These are phyloP conservation scores for Cinchona pubescens DNA, from an alignment of 257 asterid species.

Conservation along the genomic window DNA sequence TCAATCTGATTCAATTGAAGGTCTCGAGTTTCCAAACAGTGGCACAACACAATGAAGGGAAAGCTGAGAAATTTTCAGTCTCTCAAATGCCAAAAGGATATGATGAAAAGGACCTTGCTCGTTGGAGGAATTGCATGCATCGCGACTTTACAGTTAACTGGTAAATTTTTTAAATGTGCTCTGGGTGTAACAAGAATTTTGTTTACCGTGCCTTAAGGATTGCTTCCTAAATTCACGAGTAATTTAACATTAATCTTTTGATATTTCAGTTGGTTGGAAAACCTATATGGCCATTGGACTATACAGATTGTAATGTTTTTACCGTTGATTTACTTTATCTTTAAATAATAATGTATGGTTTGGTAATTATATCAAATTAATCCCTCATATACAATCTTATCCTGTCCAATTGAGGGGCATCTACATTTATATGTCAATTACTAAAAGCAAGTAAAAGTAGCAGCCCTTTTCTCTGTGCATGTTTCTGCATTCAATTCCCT, in stretches of 20 bases:
- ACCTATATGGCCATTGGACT: not conserved
- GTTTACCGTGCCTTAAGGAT: not conserved
- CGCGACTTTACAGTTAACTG: constrained; percentile 95
- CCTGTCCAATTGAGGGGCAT: not conserved
- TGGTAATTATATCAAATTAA: not conserved
- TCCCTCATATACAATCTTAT: no score
- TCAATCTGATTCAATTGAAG: constrained; percentile 29
- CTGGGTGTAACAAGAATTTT: not conserved
- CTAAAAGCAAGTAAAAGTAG: not conserved
- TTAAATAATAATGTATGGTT: not conserved
- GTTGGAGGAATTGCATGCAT: constrained; percentile 67
- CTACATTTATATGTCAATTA: not conserved
- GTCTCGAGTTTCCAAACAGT: constrained; percentile 84
- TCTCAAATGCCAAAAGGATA: constrained; percentile 46
- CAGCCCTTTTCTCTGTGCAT: not conserved
- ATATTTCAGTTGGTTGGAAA: not conserved
- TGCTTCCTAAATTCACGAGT: not conserved
- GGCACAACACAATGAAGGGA: constrained; percentile 30
- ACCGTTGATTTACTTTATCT: not conserved
- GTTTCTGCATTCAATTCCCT: not conserved
- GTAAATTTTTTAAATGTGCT: constrained; percentile 24
- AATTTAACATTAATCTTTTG: not conserved
- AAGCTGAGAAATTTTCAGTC: constrained; percentile 14
- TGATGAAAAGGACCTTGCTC: constrained; percentile 49
- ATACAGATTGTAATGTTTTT: not conserved